Evolutionary conservation across 2,329 filamentous ascomycete genomes (phyloP).

Genomic region (Cordyceps militaris): DNA sequence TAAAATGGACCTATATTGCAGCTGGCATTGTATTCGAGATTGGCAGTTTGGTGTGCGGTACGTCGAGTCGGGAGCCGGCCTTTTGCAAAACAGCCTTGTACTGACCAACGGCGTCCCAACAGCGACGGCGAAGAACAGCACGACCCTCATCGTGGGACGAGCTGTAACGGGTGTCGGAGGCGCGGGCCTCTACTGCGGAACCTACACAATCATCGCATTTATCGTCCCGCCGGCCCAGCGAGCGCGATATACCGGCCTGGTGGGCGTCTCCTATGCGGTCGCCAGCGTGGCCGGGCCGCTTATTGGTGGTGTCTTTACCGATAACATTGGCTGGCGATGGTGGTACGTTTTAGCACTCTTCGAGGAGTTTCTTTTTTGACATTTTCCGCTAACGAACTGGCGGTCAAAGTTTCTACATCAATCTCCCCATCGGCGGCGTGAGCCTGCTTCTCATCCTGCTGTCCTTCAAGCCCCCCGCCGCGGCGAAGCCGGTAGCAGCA

Average conservation of each 20-base stretch:
- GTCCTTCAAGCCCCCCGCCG: constrained; percentile 29
- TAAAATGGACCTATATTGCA: constrained; percentile 30
- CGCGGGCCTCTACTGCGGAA: constrained; percentile 36
- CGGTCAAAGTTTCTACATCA: constrained; percentile 20
- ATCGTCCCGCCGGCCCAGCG: constrained; percentile 20
- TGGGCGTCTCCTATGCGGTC: constrained; percentile 18
- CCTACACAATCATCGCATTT: constrained; percentile 34
- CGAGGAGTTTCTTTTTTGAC: not conserved
- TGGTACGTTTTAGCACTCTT: not conserved
- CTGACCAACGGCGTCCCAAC: not conserved
- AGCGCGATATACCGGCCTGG: constrained; percentile 18
- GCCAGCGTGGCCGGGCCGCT: constrained; percentile 20
- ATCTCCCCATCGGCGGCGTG: constrained; percentile 17
- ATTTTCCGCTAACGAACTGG: not conserved
- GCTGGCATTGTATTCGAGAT: constrained; percentile 35
- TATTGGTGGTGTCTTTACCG: constrained; percentile 20
- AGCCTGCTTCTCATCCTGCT: constrained; percentile 19
- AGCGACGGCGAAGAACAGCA: constrained; percentile 32
- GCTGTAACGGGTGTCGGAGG: constrained; percentile 36
- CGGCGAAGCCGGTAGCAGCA: constrained; percentile 24
- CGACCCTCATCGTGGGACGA: constrained; percentile 37
- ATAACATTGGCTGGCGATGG: constrained; percentile 10
- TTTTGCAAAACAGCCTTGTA: no score
- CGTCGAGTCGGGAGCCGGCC: not conserved
- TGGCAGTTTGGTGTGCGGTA: constrained; percentile 33